Evolutionary conservation across 2,329 filamentous ascomycete species (phyloP).

Genomic region (Pseudofabraea citricarpa): DNA sequence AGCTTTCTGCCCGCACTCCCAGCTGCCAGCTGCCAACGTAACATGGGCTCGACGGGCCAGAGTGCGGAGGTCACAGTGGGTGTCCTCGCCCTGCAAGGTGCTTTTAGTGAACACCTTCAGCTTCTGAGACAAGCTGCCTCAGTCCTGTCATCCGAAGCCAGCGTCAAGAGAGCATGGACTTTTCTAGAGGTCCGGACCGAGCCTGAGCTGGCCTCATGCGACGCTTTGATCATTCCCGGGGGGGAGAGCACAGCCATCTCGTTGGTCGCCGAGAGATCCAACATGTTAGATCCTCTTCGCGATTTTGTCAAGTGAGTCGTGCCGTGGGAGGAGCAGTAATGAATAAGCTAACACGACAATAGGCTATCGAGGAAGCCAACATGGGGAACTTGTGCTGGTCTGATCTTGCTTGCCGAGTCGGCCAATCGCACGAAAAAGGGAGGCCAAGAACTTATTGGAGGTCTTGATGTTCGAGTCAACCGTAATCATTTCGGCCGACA

Average conservation of each 20-base stretch:
- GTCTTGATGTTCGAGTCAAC: slow-evolving; percentile 84
- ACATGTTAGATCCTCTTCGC: slow-evolving; percentile 76
- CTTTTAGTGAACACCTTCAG: slow-evolving; percentile 82
- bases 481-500: slow-evolving; percentile 95
- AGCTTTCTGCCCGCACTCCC: too few species aligned
- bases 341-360: slow-evolving; percentile 8
- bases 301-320: slow-evolving; percentile 80
- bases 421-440: slow-evolving; percentile 86
- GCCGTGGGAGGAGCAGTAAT: neutral
- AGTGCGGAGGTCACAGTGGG: slow-evolving; percentile 45
- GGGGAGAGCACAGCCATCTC: slow-evolving; percentile 95
- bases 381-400: slow-evolving; percentile 94
- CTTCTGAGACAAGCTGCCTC: slow-evolving; percentile 66
- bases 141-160: slow-evolving; percentile 31
- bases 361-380: slow-evolving; percentile 74
- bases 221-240: slow-evolving; percentile 84
- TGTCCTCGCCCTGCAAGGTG: slow-evolving; percentile 78
- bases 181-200: slow-evolving; percentile 79
- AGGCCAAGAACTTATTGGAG: slow-evolving; percentile 89
- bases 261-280: slow-evolving; percentile 76
- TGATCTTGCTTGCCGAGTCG: slow-evolving; percentile 84
- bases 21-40: neutral
- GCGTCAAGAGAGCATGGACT: slow-evolving; percentile 13
- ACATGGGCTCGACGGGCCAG: slow-evolving; percentile 13
- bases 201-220: slow-evolving; percentile 65